Evolutionary conservation across 495 filamentous ascomycete genomes (phyloP).

Genomic region (Venustampulla echinocandica): DNA sequence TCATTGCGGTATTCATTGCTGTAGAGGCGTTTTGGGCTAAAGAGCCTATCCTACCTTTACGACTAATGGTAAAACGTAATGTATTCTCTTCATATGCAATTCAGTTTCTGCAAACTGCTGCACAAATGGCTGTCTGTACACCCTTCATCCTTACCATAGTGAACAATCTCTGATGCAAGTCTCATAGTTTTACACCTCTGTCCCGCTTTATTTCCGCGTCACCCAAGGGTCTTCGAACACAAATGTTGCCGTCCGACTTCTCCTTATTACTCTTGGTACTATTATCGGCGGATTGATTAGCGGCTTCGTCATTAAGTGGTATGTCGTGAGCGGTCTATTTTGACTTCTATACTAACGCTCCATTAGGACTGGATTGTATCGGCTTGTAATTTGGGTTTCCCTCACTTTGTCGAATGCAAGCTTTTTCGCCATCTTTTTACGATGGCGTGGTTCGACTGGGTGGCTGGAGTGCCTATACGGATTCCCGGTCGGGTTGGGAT

Average conservation of each 20-base stretch:
- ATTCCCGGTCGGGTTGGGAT: constrained; percentile 48
- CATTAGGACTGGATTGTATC: constrained; percentile 47
- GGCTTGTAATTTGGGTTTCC: constrained; percentile 43
- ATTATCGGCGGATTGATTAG: constrained; percentile 52
- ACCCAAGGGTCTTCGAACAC: constrained; percentile 47
- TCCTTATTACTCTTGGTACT: constrained; percentile 59
- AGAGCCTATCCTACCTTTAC: constrained; percentile 57
- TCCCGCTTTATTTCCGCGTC: constrained; percentile 65
- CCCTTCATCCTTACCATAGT: constrained; percentile 37
- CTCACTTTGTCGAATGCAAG: constrained; percentile 38
- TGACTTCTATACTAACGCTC: constrained; percentile 24
- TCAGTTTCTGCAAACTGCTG: constrained; percentile 28
- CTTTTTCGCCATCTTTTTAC: constrained; percentile 47
- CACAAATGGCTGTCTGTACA: constrained; percentile 37
- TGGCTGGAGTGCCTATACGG: constrained; percentile 56
- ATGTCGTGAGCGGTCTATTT: constrained; percentile 25
- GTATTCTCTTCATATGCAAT: constrained; percentile 49
- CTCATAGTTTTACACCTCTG: constrained; percentile 46
- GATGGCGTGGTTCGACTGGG: constrained; percentile 55
- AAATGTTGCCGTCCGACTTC: constrained; percentile 49
- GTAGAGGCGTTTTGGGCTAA: constrained; percentile 44
- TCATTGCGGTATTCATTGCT: constrained; percentile 43
- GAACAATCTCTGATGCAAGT: constrained; percentile 43
- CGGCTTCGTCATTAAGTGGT: constrained; percentile 46
- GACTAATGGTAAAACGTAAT: constrained; percentile 43